These are phyloP conservation scores for Thalassiosira hispida DNA, from an alignment of 352 stramenopile species.

Conservation along the genomic window DNA sequence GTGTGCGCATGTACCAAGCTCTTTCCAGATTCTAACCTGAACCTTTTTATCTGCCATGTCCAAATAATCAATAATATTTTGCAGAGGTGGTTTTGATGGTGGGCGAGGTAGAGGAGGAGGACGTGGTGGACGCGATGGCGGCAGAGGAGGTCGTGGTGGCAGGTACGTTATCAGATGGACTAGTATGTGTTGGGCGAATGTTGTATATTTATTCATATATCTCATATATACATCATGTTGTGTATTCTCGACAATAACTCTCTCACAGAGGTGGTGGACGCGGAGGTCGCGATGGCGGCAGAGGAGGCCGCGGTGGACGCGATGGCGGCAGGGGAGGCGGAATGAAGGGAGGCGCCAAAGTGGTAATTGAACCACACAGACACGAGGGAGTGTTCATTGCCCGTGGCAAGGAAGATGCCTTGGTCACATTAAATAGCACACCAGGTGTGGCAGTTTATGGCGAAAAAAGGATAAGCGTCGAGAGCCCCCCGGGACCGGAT, in stretches of 20 bases:
- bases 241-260: slow-evolving; percentile 10
- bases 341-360: slow-evolving; percentile 95
- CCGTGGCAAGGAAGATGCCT: slow-evolving; percentile 96
- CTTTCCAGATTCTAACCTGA: no score
- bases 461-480: slow-evolving; percentile 99
- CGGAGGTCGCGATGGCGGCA: slow-evolving; percentile 53
- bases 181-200: neutral
- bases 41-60: neutral
- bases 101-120: slow-evolving; percentile 32
- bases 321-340: slow-evolving; percentile 77
- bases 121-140: slow-evolving; percentile 10
- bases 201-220: no score
- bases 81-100: slow-evolving; percentile 14
- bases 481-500: slow-evolving; percentile 90
- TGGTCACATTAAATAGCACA: slow-evolving; percentile 98
- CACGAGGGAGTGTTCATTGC: slow-evolving; percentile 99
- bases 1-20: neutral
- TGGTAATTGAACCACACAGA: slow-evolving; percentile 97
- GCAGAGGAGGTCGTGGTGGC: slow-evolving; percentile 24
- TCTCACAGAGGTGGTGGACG: slow-evolving; percentile 49
- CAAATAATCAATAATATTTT: neutral
- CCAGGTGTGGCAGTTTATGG: slow-evolving; percentile 98
- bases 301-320: slow-evolving; percentile 82
- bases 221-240: no score
- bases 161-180: slow-evolving; percentile 9